A percentile compares a stretch with the other conserved stretches of the same genome.
Conservation (phyloP, 2,329 filamentous ascomycete genomes). For the Dothistroma pini region DNA sequence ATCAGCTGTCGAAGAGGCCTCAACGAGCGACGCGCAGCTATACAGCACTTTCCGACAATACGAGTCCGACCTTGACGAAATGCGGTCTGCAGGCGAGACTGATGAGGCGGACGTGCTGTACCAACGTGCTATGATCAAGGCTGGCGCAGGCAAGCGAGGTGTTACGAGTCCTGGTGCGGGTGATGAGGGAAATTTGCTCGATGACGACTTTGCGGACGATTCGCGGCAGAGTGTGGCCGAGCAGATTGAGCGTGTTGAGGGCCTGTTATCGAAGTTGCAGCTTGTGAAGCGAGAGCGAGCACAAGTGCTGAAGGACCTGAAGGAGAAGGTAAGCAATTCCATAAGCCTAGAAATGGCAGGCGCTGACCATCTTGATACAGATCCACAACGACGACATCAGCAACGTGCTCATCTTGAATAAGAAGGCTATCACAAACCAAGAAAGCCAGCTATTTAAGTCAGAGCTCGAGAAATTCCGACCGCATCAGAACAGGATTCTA, state of each 20-base stretch:
- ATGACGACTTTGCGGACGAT: conserved; percentile 85
- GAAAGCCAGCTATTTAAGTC: conserved; percentile 90
- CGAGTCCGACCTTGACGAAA: conserved; percentile 87
- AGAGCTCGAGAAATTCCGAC: conserved; percentile 95
- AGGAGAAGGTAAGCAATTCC: conserved; percentile 72
- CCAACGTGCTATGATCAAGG: conserved; percentile 78
- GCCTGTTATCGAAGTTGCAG: conserved; percentile 84
- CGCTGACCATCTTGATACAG: conserved; percentile 45
- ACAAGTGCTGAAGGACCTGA: conserved; percentile 92
- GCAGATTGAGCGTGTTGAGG: conserved; percentile 84
- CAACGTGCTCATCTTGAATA: conserved; percentile 94
- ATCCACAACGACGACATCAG: conserved; percentile 96
- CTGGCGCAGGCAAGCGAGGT: conserved; percentile 63
- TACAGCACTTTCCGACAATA: conserved; percentile 80
- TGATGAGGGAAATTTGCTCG: conserved; percentile 74
- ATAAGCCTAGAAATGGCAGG: neutral
- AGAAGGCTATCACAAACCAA: conserved; percentile 90
- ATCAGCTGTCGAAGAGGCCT: conserved; percentile 84
- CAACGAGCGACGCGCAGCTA: conserved; percentile 78
- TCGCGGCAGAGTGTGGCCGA: conserved; percentile 75
- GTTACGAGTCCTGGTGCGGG: conserved; percentile 51
- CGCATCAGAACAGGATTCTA: conserved; percentile 84
- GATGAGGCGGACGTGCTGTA: conserved; percentile 87
- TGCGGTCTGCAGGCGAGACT: conserved; percentile 81
- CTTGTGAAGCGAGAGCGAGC: conserved; percentile 87